phyloP scores from a whole-genome alignment of 2,329 filamentous ascomycete species.

The Chaetomium olivaceum region DNA sequence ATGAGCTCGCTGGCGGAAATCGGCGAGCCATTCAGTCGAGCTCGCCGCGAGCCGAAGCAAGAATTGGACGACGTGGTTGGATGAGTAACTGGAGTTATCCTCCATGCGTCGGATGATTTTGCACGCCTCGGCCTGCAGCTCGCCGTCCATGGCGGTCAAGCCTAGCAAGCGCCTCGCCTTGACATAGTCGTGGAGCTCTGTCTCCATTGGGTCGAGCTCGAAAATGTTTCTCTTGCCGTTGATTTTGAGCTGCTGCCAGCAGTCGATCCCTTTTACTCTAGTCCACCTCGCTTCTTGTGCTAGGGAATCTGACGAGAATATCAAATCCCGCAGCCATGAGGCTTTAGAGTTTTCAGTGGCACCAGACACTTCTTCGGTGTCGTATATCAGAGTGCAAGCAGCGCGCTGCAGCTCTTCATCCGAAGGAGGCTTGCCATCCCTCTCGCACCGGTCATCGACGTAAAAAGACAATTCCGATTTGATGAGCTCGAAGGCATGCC shows the following conservation, averaged over 20 bases:
- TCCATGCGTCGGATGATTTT: constrained; percentile 60
- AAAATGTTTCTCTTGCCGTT: constrained; percentile 61
- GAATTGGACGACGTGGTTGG: constrained; percentile 56
- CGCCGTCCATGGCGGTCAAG: constrained; percentile 59
- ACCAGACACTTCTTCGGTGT: constrained; percentile 50
- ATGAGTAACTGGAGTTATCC: constrained; percentile 50
- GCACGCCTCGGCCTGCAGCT: constrained; percentile 61
- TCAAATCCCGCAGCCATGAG: constrained; percentile 61
- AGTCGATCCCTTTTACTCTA: constrained; percentile 48
- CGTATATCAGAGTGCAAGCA: constrained; percentile 60
- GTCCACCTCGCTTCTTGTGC: constrained; percentile 30
- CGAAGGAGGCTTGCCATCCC: constrained; percentile 44
- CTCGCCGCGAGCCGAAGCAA: constrained; percentile 53
- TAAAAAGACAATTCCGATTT: constrained; percentile 60
- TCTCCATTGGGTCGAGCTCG: constrained; percentile 57
- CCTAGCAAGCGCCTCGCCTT: constrained; percentile 53
- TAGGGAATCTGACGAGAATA: constrained; percentile 51
- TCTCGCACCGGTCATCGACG: constrained; percentile 47
- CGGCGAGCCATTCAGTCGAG: constrained; percentile 56
- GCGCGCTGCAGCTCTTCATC: constrained; percentile 59
- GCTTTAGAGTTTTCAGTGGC: constrained; percentile 41
- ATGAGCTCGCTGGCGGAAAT: constrained; percentile 57
- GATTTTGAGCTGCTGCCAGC: constrained; percentile 52
- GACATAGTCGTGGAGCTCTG: constrained; percentile 56
- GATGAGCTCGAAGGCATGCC: constrained; percentile 62